phyloP scores from a whole-genome alignment of 352 stramenopile genomes.

The Phytophthora nicotianae region DNA sequence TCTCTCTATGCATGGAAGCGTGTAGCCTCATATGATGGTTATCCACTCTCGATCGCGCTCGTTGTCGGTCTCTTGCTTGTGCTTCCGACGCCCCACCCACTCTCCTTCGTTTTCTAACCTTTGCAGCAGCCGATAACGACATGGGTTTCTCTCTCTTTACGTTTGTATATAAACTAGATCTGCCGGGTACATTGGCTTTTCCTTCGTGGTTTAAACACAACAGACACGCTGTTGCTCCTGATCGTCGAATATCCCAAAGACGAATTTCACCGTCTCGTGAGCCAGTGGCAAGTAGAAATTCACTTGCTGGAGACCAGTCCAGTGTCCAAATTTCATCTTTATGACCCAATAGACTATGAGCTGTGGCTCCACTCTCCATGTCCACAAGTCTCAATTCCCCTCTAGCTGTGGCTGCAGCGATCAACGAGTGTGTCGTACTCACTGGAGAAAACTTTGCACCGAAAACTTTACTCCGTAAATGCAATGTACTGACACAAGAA shows the following conservation, averaged over 20 bases:
- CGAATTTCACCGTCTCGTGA: slow-evolving; percentile 69
- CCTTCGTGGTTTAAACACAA: slow-evolving; percentile 82
- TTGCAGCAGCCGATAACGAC: slow-evolving; percentile 35
- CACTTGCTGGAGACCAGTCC: slow-evolving; percentile 71
- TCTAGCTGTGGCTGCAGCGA: slow-evolving; percentile 69
- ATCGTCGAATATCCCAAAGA: slow-evolving; percentile 89
- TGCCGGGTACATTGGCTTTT: slow-evolving; percentile 44
- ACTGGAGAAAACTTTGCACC: slow-evolving; percentile 70
- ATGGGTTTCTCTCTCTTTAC: slow-evolving; percentile 41
- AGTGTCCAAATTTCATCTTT: slow-evolving; percentile 78
- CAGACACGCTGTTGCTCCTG: slow-evolving; percentile 81
- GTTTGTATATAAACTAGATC: slow-evolving; percentile 63
- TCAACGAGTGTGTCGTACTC: slow-evolving; percentile 58
- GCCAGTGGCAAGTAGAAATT: slow-evolving; percentile 75
- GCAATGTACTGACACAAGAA: slow-evolving; percentile 63
- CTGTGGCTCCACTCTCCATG: slow-evolving; percentile 60
- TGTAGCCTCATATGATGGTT: slow-evolving; percentile 15
- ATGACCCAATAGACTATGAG: slow-evolving; percentile 80
- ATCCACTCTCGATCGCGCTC: slow-evolving; percentile 26
- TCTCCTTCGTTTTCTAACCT: slow-evolving; percentile 39
- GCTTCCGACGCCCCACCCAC: slow-evolving; percentile 27
- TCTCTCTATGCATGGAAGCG: slow-evolving; percentile 12
- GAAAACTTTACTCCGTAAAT: slow-evolving; percentile 66
- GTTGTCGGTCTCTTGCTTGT: slow-evolving; percentile 30
- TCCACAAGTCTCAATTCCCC: slow-evolving; percentile 80